A percentile compares a stretch with the other conserved stretches of the same genome.
Evolutionary conservation across 768 basidiomycete species (phyloP).

Genomic region (Hericium erinaceus): DNA sequence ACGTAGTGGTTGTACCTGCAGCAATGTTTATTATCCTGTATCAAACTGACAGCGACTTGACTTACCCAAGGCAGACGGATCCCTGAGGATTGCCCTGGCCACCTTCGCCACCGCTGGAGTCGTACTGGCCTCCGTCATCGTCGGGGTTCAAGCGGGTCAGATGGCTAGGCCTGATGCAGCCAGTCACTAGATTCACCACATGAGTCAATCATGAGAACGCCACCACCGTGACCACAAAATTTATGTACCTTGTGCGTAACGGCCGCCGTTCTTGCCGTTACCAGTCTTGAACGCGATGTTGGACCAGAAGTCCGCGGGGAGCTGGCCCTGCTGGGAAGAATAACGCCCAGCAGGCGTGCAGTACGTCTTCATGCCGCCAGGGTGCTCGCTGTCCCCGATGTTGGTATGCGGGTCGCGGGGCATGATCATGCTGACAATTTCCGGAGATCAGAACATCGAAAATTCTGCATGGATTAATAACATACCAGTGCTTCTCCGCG

Average conservation of each 20-base stretch:
- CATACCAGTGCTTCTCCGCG: slow-evolving; percentile 36
- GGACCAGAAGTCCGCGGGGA: slow-evolving; percentile 41
- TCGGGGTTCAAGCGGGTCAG: slow-evolving; percentile 35
- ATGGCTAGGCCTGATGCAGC: slow-evolving; percentile 39
- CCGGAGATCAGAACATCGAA: neutral
- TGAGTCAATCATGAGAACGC: too few relatives aligned
- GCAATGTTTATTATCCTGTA: too few relatives aligned
- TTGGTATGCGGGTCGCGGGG: slow-evolving; percentile 38
- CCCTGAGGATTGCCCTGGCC: slow-evolving; percentile 44
- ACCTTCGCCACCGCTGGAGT: slow-evolving; percentile 43
- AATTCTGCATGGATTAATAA: slow-evolving; percentile 19
- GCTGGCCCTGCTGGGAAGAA: slow-evolving; percentile 33
- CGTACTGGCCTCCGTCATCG: slow-evolving; percentile 49
- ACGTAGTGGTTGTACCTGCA: slow-evolving; percentile 49
- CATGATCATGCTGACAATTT: slow-evolving; percentile 8
- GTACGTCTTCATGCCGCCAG: slow-evolving; percentile 46
- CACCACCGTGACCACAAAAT: neutral
- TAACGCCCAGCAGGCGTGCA: slow-evolving; percentile 36
- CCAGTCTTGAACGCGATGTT: slow-evolving; percentile 38
- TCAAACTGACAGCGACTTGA: neutral
- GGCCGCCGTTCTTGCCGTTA: slow-evolving; percentile 28
- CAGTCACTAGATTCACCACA: slow-evolving; percentile 37
- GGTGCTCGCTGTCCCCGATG: slow-evolving; percentile 47
- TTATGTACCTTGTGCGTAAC: slow-evolving; percentile 28
- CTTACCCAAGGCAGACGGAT: slow-evolving; percentile 42